A percentile compares a stretch with the other conserved stretches of the same genome.
Evolutionary conservation across 345 rosid species (phyloP).

Genomic region (Hibiscus syriacus): DNA sequence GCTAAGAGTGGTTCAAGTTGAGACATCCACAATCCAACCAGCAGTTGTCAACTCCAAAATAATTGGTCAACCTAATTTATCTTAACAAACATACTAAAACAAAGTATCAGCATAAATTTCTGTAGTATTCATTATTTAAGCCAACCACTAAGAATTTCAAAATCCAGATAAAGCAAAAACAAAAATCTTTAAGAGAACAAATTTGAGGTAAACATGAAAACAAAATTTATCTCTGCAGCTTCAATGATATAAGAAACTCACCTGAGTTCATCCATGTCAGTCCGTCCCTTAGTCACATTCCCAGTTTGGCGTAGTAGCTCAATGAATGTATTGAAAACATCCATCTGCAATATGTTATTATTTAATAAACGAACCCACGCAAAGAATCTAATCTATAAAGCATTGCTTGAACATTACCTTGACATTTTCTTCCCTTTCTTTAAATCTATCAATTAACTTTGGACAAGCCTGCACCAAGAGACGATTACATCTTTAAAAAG

Average conservation of each 20-base stretch:
- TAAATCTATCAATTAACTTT: conserved; percentile 90
- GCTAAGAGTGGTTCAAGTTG: neutral
- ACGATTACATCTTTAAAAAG: conserved; percentile 6
- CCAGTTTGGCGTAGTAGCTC: conserved; percentile 97
- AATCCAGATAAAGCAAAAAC: neutral
- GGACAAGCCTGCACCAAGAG: conserved; percentile 79
- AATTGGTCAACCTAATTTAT: neutral
- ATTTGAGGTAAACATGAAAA: no score
- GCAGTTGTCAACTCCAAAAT: neutral
- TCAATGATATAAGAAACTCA: conserved; percentile 17
- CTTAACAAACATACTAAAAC: neutral
- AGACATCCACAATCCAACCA: neutral
- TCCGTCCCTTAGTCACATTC: conserved; percentile 82
- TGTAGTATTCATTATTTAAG: neutral
- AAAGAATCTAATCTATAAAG: neutral
- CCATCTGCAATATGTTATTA: conserved; percentile 60
- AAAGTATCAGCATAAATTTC: neutral
- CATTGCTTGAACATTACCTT: conserved; percentile 46
- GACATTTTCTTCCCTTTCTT: conserved; percentile 98
- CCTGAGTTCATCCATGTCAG: conserved; percentile 67
- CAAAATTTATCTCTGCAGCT: neutral
- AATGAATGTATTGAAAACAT: conserved; percentile 89
- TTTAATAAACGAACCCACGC: conserved; percentile 16
- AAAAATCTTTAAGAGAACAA: neutral
- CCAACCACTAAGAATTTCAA: neutral